Base-by-base conservation (phyloP, 306 rosid genomes). In the Rubus idaeus region DNA sequence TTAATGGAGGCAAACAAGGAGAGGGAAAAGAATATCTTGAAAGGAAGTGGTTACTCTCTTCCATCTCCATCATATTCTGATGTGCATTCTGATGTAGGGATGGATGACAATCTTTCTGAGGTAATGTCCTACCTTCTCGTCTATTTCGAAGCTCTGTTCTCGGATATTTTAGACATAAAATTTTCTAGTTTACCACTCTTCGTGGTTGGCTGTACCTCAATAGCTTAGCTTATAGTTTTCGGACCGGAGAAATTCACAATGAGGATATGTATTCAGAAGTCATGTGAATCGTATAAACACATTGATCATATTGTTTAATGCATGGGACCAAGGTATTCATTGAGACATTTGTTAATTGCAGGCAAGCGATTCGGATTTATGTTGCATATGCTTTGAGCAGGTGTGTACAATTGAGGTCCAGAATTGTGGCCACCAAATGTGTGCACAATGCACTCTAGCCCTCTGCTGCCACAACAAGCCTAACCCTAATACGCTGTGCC, bases 321-420 rank as follows among this genome's bases (percentile, higher is more conserved):
- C n/a, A 4, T 51, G 75, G 75, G 14, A 61, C 62, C 37, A 8
- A 71, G 41, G 13, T 55, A 79, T 74, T 81, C 37, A 80, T 46
- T 61, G 17, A 18, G 75, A 66, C 52, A 50, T 52, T 67, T 68
- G 49, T 58, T 14, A 67, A 23, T 79, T 89, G 86, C 94, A 95
- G 99, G 93, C 77, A 50, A 92, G 97, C 12, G 97, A 95, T 68
- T 69, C 89, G 2, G 97, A 95, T 50, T 45, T 86, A 68, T 95
- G 97, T 86, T 90, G 95, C 94, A 95, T 95, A 79, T 95, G 97
- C 91, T 95, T 95, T 83, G 99, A 90, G 90, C 97, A 90, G 51
- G 88, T 84, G 6, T 92, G 97, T 79, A 84, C 93, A 47, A 91
- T 95, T 69, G 97, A 95, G 75, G 96, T 95, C 65, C 94, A 90